Evolutionary conservation across 257 asterid species (phyloP).

Genomic region (Apocynum venetum): DNA sequence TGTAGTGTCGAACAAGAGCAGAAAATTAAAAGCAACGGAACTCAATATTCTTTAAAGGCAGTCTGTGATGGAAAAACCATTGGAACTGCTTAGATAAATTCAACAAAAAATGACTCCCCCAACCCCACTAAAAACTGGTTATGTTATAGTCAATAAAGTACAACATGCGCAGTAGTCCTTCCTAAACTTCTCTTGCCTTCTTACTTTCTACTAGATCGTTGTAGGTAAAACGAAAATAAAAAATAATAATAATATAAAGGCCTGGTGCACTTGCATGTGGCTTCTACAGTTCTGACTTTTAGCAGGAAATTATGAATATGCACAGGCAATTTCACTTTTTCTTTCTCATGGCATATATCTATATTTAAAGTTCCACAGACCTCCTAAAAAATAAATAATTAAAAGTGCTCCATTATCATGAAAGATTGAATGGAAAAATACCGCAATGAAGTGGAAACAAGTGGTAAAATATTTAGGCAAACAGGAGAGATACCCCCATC

Average conservation of each 20-base stretch:
- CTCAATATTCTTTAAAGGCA: background rate
- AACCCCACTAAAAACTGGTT: background rate
- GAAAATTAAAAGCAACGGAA: background rate
- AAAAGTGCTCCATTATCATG: background rate
- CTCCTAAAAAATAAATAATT: background rate
- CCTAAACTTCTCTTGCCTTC: background rate
- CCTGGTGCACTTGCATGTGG: background rate
- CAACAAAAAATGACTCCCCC: background rate
- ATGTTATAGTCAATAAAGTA: background rate
- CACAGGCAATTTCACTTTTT: background rate
- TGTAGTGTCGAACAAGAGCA: background rate
- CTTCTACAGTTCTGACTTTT: background rate
- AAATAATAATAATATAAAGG: background rate
- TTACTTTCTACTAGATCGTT: background rate
- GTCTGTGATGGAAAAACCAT: background rate
- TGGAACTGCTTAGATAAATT: background rate
- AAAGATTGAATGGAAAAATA: conserved; percentile 23
- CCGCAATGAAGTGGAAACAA: conserved; percentile 58
- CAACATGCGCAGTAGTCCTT: background rate
- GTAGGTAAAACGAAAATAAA: background rate
- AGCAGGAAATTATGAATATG: background rate
- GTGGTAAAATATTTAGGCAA: conserved; percentile 72
- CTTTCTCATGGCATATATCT: background rate
- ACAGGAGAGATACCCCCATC: conserved; percentile 90
- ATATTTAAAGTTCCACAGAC: background rate